Evolutionary conservation across 257 asterid genomes (phyloP).

Genomic region (Vinca minor): DNA sequence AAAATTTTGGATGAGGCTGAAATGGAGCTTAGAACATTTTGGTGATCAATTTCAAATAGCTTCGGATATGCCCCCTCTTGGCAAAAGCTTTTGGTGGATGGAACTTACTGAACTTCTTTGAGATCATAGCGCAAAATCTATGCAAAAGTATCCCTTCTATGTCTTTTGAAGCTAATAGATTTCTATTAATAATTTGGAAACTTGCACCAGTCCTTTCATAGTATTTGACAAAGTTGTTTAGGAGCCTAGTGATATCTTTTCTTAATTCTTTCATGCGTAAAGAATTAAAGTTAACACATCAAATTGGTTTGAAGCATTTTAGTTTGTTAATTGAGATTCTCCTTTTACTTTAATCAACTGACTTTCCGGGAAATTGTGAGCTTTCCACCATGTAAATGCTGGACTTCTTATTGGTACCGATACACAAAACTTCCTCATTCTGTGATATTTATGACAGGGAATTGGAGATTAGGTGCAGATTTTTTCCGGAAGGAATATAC

Average conservation of each 20-base stretch:
- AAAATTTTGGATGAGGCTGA: not conserved
- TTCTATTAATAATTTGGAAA: not conserved
- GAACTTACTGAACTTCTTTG: not conserved
- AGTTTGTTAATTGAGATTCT: conserved; percentile 1
- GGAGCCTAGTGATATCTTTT: not conserved
- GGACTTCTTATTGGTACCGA: not conserved
- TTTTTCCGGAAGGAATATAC: conserved; percentile 54
- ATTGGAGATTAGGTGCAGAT: conserved; percentile 58
- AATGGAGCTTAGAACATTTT: not conserved
- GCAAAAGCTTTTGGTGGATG: no score
- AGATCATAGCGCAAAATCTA: not conserved
- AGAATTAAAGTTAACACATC: not conserved
- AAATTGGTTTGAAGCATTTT: not conserved
- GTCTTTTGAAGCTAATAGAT: not conserved
- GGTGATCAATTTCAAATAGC: no score
- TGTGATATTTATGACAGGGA: conserved; percentile 39
- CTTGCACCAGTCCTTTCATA: not conserved
- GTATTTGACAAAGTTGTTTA: not conserved
- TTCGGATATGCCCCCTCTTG: no score
- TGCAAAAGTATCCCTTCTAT: not conserved
- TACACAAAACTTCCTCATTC: conserved; percentile 4
- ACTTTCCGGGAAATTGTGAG: not conserved
- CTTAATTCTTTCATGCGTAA: not conserved
- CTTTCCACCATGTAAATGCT: not conserved
- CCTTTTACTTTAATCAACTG: not conserved